Evolutionary conservation across 2,329 filamentous ascomycete species (phyloP).

Genomic region (Harringtonia lauricola): DNA sequence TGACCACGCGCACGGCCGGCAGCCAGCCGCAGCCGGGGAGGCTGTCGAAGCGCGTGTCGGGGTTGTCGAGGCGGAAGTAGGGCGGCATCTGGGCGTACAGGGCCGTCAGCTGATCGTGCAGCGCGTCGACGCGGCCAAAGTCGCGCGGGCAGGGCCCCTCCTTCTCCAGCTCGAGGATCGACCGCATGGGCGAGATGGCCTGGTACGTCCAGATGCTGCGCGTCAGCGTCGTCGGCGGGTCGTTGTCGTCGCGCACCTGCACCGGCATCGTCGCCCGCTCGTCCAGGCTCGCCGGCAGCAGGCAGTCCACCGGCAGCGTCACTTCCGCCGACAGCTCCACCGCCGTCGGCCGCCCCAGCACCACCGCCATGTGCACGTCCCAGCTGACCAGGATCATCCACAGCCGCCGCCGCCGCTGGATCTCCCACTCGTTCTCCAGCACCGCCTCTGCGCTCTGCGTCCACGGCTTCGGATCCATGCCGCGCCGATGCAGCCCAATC

Average conservation of each 20-base stretch:
- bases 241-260: constrained; percentile 32
- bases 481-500: constrained; percentile 46
- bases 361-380: constrained; percentile 42
- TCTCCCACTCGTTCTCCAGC: constrained; percentile 46
- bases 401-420: constrained; percentile 42
- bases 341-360: constrained; percentile 44
- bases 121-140: constrained; percentile 38
- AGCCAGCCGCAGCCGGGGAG: constrained; percentile 44
- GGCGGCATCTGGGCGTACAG: constrained; percentile 38
- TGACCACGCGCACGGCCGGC: constrained; percentile 28
- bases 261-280: constrained; percentile 37
- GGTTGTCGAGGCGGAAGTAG: constrained; percentile 41
- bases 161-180: constrained; percentile 44
- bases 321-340: constrained; percentile 38
- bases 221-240: constrained; percentile 47
- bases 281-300: constrained; percentile 24
- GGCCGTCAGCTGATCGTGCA: constrained; percentile 39
- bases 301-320: constrained; percentile 41
- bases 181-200: constrained; percentile 34
- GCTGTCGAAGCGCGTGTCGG: constrained; percentile 45
- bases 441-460: constrained; percentile 34
- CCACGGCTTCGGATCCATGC: constrained; percentile 36
- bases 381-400: constrained; percentile 45
- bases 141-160: constrained; percentile 44
- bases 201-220: constrained; percentile 39